Base-by-base conservation (phyloP, 2,329 filamentous ascomycete species). In the Phoma sp. region DNA sequence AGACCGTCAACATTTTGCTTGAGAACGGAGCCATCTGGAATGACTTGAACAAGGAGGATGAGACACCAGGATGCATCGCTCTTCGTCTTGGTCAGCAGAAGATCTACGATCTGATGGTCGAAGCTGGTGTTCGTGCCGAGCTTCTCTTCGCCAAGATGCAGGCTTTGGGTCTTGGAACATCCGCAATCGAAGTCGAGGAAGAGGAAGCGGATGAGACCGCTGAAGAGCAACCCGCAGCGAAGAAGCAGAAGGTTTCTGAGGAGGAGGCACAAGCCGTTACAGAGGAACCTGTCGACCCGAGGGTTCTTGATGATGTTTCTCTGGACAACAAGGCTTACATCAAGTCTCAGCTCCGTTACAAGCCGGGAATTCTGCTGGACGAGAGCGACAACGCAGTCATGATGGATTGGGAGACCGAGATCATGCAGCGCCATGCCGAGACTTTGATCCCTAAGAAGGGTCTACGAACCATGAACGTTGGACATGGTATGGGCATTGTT, bases 371-470 rank as follows among this genome's bases (percentile, higher is more conserved):
- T 23, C 83, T 95, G 2, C 82, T 95, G 6, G 90, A 95, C 69
- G 81, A 85, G 3, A 84, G 86, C 60, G 82, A 86, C 58, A 96
- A 96, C 71, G 91, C 90, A 47, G 90, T 96, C 40, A 96, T 96
- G 91, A 96, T 96, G 91, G 83, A 87, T 35, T 96, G 91, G 91
- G 91, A 96, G 75, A 89, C 87, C 2, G 85, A 87, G 60, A 95
- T 96, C 65, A 96, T 96, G 91, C 83, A 84, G 55, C 83, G 84
- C 45, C 91, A 89, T 49, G 90, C 91, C 40, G 82, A 87, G 58
- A 82, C 85, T 11, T 79, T 96, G 1, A 78, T 88, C 1, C 79
- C 87, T 4, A 79, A 79, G 36, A 47, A 70, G 0, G 89, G 88
- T 2, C 83, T 89, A 60, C 84, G 86, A 40, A 85, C 95, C 33